Evolutionary conservation across 257 asterid genomes (phyloP).

Genomic region (Solanum clarkiae): DNA sequence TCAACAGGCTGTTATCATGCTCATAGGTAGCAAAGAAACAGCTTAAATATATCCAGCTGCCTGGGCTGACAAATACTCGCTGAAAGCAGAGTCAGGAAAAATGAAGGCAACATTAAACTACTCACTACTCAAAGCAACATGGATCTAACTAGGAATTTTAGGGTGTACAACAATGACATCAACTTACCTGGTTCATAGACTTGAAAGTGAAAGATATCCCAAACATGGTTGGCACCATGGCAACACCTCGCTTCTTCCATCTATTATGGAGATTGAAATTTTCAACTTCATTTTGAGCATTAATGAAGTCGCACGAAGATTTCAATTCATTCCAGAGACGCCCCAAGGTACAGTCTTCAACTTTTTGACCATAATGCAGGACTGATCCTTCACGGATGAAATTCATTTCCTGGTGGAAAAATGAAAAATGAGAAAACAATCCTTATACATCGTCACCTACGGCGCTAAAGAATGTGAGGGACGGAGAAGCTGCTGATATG

Average conservation of each 20-base stretch:
- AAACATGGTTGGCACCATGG: constrained; percentile 79
- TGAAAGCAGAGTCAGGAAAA: not conserved
- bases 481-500: not conserved
- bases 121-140: not conserved
- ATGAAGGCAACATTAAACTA: not conserved
- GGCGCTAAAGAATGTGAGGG: not conserved
- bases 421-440: not conserved
- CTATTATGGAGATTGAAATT: constrained; percentile 57
- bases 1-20: not conserved
- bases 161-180: not conserved
- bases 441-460: not conserved
- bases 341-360: constrained; percentile 55
- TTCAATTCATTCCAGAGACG: constrained; percentile 81
- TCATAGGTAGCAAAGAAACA: not conserved
- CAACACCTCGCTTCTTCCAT: constrained; percentile 89
- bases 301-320: constrained; percentile 35
- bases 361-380: constrained; percentile 67
- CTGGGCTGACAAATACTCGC: not conserved
- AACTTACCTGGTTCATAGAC: constrained; percentile 86
- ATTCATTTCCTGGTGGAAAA: constrained; percentile 62
- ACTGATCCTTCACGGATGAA: constrained; percentile 80
- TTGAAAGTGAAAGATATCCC: constrained; percentile 88
- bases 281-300: constrained; percentile 54
- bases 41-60: not conserved
- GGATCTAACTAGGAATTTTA: not conserved